Evolutionary conservation across 2,329 filamentous ascomycete species (phyloP).

Genomic region (Akanthomyces muscarius): DNA sequence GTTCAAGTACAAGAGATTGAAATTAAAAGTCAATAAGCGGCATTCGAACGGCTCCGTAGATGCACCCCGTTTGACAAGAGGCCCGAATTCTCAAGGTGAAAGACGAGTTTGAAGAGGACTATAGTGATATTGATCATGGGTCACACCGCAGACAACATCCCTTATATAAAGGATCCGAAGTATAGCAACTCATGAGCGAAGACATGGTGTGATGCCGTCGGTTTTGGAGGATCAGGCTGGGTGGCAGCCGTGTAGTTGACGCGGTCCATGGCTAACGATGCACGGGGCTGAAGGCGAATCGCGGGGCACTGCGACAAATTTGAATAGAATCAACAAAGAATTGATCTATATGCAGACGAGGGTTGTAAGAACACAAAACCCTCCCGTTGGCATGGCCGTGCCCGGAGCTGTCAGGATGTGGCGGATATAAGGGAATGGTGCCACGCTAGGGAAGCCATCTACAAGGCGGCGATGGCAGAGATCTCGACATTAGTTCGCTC

Average conservation of each 20-base stretch:
- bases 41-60: not conserved
- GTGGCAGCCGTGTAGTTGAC: not conserved
- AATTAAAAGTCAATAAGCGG: no score
- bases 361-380: not conserved
- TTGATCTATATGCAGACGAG: not conserved
- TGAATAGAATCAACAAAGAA: not conserved
- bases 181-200: not conserved
- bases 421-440: not conserved
- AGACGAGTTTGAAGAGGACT: not conserved
- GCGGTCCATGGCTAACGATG: not conserved
- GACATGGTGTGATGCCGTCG: no score
- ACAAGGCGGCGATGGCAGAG: not conserved
- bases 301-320: no score
- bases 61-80: not conserved
- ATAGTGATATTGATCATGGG: not conserved
- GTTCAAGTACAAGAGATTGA: not conserved
- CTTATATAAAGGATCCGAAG: not conserved
- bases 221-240: no score
- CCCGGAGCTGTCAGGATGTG: not conserved
- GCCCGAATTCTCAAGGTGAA: not conserved
- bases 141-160: not conserved
- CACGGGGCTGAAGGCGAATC: no score
- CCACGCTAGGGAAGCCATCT: not conserved
- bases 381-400: not conserved
- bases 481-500: not conserved